Evolutionary conservation across 129 eudicot species (phyloP), one percentile per base, ranked within the genome.

Genomic region (Cynara cardunculus): DNA sequence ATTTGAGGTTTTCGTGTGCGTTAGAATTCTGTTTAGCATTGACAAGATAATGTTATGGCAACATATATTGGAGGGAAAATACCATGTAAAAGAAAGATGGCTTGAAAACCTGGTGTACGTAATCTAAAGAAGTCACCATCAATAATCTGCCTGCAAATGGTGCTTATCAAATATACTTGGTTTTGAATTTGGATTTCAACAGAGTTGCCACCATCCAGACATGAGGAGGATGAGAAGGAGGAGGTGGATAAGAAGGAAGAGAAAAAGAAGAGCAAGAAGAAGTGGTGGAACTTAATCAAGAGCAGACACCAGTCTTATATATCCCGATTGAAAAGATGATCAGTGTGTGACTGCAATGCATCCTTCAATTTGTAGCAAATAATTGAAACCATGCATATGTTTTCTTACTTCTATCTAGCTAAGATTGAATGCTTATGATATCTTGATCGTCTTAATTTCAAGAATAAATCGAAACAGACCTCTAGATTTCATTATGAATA

Each of bases 231-330:
- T 37, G 84, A 74, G 8, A 18, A 28, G 25, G 59, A 31, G 28
- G 62, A 34, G 24, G 62, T 3, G 9, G 65, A 18, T 21, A 82
- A 24, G 80, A 66, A 77, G 25, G 35, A 61, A 32, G 65, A 61
- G 21, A 32, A 62, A 14, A 77, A 35, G 24, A 77, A 87, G 90
- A 85, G 59, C 69, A 87, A 80, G 75, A 89, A 84, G 32, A 84
- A 77, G 82, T 87, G 93, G 90, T 87, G 93, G 89, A 82, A 67
- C 25, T 83, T 64, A 5, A 56, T 88, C 18, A 74, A 87, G 71
- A 76, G 77, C 56, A 88, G 80, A 80, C 83, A 82, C 14, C 77
- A 79, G 84, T 30, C 10, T 41, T 39, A 0, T 66, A 18, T 21
- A 31, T 13, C 65, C 65, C 65, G 65, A 26, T 81, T n/a, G 64